Base-by-base conservation (phyloP, 805 yeast species). In the Tetrapisispora arboricola region DNA sequence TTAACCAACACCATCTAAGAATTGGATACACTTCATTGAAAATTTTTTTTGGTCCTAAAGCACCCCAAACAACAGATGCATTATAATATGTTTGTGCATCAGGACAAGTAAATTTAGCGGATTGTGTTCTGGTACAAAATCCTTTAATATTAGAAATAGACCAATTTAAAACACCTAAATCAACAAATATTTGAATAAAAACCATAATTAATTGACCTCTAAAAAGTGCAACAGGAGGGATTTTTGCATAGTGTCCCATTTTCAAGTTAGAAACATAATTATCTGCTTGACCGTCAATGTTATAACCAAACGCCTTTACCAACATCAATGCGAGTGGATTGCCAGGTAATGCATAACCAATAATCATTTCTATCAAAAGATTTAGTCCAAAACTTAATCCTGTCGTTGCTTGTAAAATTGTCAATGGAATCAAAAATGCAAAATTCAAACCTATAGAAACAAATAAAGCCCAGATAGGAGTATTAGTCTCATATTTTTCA, bases 221-320 rank as follows among this genome's bases (percentile, higher is more conserved):
- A 63, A 76, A 77, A 25, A 75, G 57, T 0, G 82, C 71, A 50
- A 73, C 63, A 11, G 83, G 83, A 1, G 82, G 76, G 19, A 77
- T 60, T 45, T 74, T 75, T 19, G 72, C 58, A 52, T 77, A 77
- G 55, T 76, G 83, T 0, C 72, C 79, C 63, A 70, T 57, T 51
- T 75, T 76, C 49, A 66, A 68, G 49, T 75, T 75, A 51, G 73
- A 68, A 38, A 76, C 71, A 55, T 73, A 80, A 51, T 66, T 71
- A 45, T 77, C 76, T 11, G 84, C 82, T 58, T 78, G 84, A 22
- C 72, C 72, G 52, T 75, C 80, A 46, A 77, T 74, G 51, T 76
- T 78, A 38, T 75, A 72, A 32, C 78, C 78, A 39, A 65, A 68
- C 1, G 73, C 70, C 44, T 75, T 74, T 43, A 75, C 53, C 11